A percentile compares a stretch with the other conserved stretches of the same genome.
phyloP scores from a whole-genome alignment of 2,329 filamentous ascomycete genomes.

The Fusarium acutatum region DNA sequence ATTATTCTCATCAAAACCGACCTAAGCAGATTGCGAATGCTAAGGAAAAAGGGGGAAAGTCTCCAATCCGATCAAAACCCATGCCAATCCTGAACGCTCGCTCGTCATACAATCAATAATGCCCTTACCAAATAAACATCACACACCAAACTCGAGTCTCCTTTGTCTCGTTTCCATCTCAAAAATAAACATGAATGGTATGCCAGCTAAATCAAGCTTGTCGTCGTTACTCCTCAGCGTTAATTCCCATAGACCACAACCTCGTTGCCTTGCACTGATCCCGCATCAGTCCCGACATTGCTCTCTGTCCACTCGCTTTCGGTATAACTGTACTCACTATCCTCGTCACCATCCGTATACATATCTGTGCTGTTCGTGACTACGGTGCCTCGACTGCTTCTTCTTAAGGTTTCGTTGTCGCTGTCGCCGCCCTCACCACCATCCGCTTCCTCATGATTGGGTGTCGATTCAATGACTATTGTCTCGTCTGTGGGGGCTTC shows the following conservation, averaged over 20 bases:
- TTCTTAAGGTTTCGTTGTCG: constrained; percentile 60
- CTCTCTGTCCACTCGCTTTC: constrained; percentile 61
- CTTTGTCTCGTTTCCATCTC: background rate
- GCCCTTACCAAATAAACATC: background rate
- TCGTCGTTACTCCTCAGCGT: constrained; percentile 19
- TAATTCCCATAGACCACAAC: constrained; percentile 47
- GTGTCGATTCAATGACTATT: constrained; percentile 33
- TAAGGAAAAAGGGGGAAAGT: background rate
- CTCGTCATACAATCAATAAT: constrained; percentile 17
- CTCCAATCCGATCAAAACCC: constrained; percentile 14
- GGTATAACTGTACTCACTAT: constrained; percentile 52
- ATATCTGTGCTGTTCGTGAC: constrained; percentile 52
- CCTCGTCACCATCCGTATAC: constrained; percentile 50
- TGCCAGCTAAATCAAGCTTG: constrained; percentile 16
- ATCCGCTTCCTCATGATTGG: constrained; percentile 33
- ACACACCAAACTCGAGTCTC: background rate
- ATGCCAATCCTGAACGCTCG: constrained; percentile 12
- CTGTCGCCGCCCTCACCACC: constrained; percentile 49
- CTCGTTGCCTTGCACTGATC: constrained; percentile 44
- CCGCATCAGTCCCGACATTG: constrained; percentile 43
- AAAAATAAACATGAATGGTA: constrained; percentile 20
- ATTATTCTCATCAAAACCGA: background rate
- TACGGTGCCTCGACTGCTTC: constrained; percentile 59
- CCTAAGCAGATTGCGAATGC: background rate
- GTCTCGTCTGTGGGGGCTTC: constrained; percentile 39